phyloP scores from a whole-genome alignment of 805 yeast species.

The Candida mattraensis region DNA sequence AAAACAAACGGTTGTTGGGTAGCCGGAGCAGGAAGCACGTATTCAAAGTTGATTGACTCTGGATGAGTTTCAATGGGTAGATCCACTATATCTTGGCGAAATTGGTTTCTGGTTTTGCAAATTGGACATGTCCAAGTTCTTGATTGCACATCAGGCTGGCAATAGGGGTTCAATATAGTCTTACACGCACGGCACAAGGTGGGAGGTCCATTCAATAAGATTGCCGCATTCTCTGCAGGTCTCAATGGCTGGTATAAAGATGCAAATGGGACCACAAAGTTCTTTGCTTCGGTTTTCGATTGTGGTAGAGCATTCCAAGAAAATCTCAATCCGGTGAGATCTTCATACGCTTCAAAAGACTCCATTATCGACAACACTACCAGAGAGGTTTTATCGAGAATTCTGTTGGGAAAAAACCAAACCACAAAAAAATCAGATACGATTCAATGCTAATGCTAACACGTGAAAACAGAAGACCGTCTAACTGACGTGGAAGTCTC shows the following conservation, averaged over 20 bases:
- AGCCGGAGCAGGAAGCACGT: conserved; percentile 33
- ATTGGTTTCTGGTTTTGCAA: conserved; percentile 48
- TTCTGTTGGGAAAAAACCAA: too few relatives aligned
- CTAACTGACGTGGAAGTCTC: too few relatives aligned
- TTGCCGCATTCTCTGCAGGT: conserved; percentile 41
- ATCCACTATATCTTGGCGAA: conserved; percentile 29
- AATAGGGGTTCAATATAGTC: conserved; percentile 54
- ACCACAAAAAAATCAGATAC: too few relatives aligned
- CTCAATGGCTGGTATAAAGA: conserved; percentile 60
- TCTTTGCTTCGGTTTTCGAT: conserved; percentile 50
- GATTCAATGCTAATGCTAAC: too few relatives aligned
- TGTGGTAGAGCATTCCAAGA: conserved; percentile 69
- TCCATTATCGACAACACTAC: too few relatives aligned
- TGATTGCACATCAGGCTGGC: conserved; percentile 33
- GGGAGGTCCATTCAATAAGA: conserved; percentile 39
- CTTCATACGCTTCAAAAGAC: conserved; percentile 58
- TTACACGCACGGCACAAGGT: conserved; percentile 56
- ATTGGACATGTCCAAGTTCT: conserved; percentile 56
- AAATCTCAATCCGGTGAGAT: conserved; percentile 69
- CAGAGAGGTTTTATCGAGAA: too few relatives aligned
- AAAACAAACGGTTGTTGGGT: conserved; percentile 45
- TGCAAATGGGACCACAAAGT: conserved; percentile 56
- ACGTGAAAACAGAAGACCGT: too few relatives aligned
- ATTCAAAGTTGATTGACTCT: conserved; percentile 51
- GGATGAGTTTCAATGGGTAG: conserved; percentile 40